These are phyloP conservation scores for Pseudonectria buxi DNA, from an alignment of 2,329 filamentous ascomycete species.

Conservation along the genomic window DNA sequence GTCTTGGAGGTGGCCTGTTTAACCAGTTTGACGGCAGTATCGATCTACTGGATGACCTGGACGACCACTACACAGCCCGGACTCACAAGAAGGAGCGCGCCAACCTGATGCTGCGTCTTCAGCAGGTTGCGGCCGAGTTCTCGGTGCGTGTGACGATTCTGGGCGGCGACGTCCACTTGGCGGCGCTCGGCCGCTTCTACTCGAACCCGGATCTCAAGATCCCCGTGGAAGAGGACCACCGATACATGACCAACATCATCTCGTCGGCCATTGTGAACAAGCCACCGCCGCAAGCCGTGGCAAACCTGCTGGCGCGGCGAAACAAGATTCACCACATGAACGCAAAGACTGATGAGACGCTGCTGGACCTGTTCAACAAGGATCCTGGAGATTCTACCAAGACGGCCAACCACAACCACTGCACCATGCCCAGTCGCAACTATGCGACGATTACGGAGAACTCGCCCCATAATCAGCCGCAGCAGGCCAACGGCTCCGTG, in stretches of 20 bases:
- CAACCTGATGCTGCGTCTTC: conserved; percentile 70
- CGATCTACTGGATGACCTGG: conserved; percentile 84
- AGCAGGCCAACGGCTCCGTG: conserved; percentile 17
- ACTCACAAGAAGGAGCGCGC: conserved; percentile 88
- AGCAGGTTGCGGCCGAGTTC: conserved; percentile 76
- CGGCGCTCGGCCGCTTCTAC: conserved; percentile 90
- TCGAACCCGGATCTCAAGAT: conserved; percentile 76
- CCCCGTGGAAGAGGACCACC: conserved; percentile 72
- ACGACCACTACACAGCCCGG: conserved; percentile 91
- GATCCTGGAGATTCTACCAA: conserved; percentile 76
- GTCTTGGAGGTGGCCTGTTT: conserved; percentile 76
- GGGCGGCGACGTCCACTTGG: conserved; percentile 88
- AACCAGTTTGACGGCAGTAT: conserved; percentile 93
- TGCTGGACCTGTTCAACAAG: conserved; percentile 85
- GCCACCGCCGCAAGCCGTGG: conserved; percentile 78
- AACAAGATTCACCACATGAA: conserved; percentile 75
- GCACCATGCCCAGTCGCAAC: conserved; percentile 88
- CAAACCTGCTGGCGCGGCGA: conserved; percentile 81
- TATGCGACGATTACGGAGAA: conserved; percentile 90
- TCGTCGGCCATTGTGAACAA: conserved; percentile 96
- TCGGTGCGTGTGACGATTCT: conserved; percentile 88
- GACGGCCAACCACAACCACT: conserved; percentile 67
- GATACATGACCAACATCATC: conserved; percentile 92
- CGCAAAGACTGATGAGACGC: conserved; percentile 77
- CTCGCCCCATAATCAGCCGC: conserved; percentile 47